Evolutionary conservation across 2,329 filamentous ascomycete genomes (phyloP).

Genomic region (Grosmannia huntii): DNA sequence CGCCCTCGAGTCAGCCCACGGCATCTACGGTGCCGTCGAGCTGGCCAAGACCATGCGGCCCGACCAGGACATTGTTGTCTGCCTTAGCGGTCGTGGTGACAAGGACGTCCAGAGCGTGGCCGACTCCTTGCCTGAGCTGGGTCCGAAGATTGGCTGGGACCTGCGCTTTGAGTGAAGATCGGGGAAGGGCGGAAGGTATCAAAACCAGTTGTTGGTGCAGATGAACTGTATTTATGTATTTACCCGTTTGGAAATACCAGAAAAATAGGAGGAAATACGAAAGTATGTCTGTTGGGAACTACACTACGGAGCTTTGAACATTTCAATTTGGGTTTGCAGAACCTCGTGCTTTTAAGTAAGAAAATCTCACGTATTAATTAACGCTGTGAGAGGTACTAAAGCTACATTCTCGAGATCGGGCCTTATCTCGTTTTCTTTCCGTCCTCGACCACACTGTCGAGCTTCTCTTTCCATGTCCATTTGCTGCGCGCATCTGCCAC

Average conservation of each 20-base stretch:
- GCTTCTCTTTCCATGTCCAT: too few relatives aligned
- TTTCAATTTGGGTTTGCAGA: too few relatives aligned
- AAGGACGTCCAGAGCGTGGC: constrained; percentile 99
- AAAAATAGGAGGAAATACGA: too few relatives aligned
- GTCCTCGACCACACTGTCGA: not conserved
- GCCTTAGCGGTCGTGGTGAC: constrained; percentile 83
- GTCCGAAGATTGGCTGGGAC: constrained; percentile 74
- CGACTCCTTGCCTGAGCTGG: constrained; percentile 78
- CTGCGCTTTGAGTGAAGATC: constrained; percentile 32
- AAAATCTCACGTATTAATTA: too few relatives aligned
- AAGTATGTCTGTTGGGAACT: too few relatives aligned
- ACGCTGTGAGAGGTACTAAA: too few relatives aligned
- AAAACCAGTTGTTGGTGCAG: not conserved
- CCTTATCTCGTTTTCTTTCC: not conserved
- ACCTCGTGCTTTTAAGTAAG: too few relatives aligned
- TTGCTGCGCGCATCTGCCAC: not conserved
- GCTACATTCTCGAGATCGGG: too few relatives aligned
- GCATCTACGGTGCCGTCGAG: constrained; percentile 78
- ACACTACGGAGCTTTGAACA: too few relatives aligned
- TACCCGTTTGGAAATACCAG: too few relatives aligned
- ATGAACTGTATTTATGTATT: not conserved
- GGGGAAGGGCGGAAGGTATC: too few relatives aligned
- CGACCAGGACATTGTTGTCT: constrained; percentile 84
- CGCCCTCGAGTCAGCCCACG: constrained; percentile 86
- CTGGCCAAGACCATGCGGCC: constrained; percentile 86